Conservation (phyloP, 345 rosid species). For the Camelina laxa region DNA sequence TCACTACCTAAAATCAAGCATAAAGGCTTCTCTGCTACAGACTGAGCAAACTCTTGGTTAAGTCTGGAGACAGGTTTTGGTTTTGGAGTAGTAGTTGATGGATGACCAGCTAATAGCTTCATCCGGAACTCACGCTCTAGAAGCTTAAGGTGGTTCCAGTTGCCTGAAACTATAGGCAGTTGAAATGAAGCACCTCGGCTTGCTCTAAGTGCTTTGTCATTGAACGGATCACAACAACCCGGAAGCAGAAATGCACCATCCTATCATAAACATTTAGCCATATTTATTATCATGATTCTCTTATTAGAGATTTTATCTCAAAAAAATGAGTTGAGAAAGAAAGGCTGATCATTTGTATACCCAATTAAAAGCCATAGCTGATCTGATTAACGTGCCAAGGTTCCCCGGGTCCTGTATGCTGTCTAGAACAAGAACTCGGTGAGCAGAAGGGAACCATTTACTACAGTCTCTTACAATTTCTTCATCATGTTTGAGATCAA, state of each 20-base stretch:
- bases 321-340: conserved; percentile 2
- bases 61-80: conserved; percentile 50
- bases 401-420: conserved; percentile 96
- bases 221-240: conserved; percentile 95
- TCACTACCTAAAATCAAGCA: conserved; percentile 90
- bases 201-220: conserved; percentile 87
- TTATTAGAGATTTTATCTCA: not conserved
- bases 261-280: conserved; percentile 44
- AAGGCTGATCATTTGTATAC: conserved; percentile 46
- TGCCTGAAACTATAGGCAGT: conserved; percentile 76
- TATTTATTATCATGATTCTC: not conserved
- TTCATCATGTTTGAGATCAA: conserved; percentile 46
- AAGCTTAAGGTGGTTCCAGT: conserved; percentile 68
- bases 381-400: conserved; percentile 86
- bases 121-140: conserved; percentile 59
- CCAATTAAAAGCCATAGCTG: conserved; percentile 92
- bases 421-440: conserved; percentile 83
- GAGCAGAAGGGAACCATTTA: conserved; percentile 67
- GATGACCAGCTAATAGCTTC: conserved; percentile 89
- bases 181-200: conserved; percentile 94
- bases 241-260: conserved; percentile 95
- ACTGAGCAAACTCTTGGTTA: conserved; percentile 54
- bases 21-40: conserved; percentile 55
- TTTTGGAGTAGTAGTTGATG: conserved; percentile 50
- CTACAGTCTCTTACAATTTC: conserved; percentile 43